These are phyloP conservation scores for Blastocystis sp. DNA, from an alignment of 352 stramenopile species.

Conservation along the genomic window DNA sequence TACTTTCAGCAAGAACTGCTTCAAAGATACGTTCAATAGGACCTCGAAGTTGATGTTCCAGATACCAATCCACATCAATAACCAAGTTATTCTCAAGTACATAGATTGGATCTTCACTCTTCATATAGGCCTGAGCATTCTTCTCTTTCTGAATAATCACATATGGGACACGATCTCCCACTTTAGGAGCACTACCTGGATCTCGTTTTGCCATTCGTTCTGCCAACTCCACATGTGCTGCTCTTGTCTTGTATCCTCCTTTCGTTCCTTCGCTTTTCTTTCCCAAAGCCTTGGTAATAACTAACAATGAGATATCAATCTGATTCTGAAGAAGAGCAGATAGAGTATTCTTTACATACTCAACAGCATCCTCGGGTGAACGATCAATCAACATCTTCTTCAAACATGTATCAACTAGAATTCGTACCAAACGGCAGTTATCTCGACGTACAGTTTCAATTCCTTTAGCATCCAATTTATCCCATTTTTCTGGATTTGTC, in stretches of 20 bases:
- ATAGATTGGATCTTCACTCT: conserved; percentile 95
- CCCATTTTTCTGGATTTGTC: conserved; percentile 87
- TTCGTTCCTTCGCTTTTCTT: conserved; percentile 82
- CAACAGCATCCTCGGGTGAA: conserved; percentile 85
- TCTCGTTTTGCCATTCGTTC: conserved; percentile 95
- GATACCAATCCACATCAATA: conserved; percentile 97
- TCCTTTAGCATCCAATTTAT: conserved; percentile 96
- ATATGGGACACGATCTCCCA: conserved; percentile 97
- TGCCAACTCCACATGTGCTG: conserved; percentile 94
- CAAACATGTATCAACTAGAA: conserved; percentile 90
- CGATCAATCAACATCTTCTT: conserved; percentile 96
- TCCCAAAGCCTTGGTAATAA: conserved; percentile 97
- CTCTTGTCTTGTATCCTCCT: conserved; percentile 95
- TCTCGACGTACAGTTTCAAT: conserved; percentile 96
- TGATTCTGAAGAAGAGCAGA: conserved; percentile 97
- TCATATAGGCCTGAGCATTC: conserved; percentile 86
- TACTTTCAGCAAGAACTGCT: conserved; percentile 82
- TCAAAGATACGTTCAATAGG: conserved; percentile 94
- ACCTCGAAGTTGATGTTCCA: conserved; percentile 95
- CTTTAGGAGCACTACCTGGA: conserved; percentile 85
- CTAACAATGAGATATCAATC: conserved; percentile 95
- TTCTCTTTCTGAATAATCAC: conserved; percentile 96
- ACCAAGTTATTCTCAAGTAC: conserved; percentile 95
- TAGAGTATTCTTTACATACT: conserved; percentile 94
- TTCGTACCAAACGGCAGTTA: conserved; percentile 92